phyloP scores from a whole-genome alignment of 352 stramenopile species.

The Pythium inflatum region DNA sequence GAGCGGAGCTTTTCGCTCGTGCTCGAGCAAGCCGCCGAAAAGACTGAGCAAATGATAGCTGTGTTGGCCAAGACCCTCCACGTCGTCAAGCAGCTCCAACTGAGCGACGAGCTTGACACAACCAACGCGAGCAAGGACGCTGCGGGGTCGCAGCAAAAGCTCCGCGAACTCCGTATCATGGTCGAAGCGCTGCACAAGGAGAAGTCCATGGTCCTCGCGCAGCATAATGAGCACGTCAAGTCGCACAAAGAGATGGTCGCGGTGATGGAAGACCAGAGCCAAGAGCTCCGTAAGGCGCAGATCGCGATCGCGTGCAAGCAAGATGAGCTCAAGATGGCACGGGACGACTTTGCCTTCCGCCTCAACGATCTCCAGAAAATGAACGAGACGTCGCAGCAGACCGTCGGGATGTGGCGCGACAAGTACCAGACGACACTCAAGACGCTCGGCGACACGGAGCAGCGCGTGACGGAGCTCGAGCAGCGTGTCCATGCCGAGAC shows the following conservation, averaged over 20 bases:
- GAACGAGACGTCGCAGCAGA: slow-evolving; percentile 49
- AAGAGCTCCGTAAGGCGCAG: slow-evolving; percentile 60
- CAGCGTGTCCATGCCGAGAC: slow-evolving; percentile 41
- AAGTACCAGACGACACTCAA: slow-evolving; percentile 56
- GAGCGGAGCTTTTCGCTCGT: slow-evolving; percentile 41
- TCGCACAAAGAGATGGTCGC: slow-evolving; percentile 50
- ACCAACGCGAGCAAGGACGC: slow-evolving; percentile 3
- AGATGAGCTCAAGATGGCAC: slow-evolving; percentile 47
- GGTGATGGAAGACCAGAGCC: slow-evolving; percentile 54
- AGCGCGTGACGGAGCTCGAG: slow-evolving; percentile 50
- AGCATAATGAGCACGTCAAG: slow-evolving; percentile 62
- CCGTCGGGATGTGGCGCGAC: slow-evolving; percentile 49
- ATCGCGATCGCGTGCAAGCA: slow-evolving; percentile 43
- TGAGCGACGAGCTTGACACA: slow-evolving; percentile 33
- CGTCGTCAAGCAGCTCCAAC: slow-evolving; percentile 59
- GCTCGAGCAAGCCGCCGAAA: slow-evolving; percentile 40
- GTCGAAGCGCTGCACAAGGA: slow-evolving; percentile 66
- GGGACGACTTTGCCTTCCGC: slow-evolving; percentile 44
- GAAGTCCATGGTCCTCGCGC: slow-evolving; percentile 55
- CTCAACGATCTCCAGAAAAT: slow-evolving; percentile 41
- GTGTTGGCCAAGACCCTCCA: slow-evolving; percentile 42
- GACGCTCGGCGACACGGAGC: slow-evolving; percentile 37
- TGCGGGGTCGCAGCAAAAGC: slow-evolving; percentile 29
- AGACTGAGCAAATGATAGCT: slow-evolving; percentile 44
- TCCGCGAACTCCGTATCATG: slow-evolving; percentile 52